A percentile compares a stretch with the other conserved stretches of the same genome.
These are phyloP conservation scores for Phytophthora ramorum DNA, from an alignment of 352 stramenopile species.

Conservation along the genomic window DNA sequence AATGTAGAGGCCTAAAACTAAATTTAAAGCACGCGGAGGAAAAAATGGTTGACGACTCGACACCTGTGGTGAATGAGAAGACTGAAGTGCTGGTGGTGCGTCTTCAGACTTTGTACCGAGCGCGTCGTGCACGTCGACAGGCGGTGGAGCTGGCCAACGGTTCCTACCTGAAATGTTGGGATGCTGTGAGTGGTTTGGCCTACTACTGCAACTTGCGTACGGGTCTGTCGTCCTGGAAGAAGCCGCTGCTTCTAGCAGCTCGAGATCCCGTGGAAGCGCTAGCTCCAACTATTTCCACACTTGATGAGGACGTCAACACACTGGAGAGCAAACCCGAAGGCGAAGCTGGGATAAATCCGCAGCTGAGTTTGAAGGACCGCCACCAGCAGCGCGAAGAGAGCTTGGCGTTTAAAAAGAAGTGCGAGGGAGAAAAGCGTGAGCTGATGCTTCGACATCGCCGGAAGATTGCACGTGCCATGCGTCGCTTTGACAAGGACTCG, in stretches of 20 bases:
- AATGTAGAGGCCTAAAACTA: conserved; percentile 1
- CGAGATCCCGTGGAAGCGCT: conserved; percentile 19
- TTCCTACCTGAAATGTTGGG: conserved; percentile 59
- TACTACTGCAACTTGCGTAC: conserved; percentile 65
- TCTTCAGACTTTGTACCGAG: conserved; percentile 45
- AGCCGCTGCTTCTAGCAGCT: conserved; percentile 46
- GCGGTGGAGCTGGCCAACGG: conserved; percentile 35
- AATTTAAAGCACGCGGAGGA: conserved; percentile 5
- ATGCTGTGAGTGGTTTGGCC: conserved; percentile 42
- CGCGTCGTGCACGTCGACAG: conserved; percentile 36
- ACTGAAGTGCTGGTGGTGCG: conserved; percentile 35
- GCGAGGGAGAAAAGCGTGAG: conserved; percentile 38
- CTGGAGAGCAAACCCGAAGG: not conserved
- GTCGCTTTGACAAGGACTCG: conserved; percentile 43
- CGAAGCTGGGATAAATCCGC: not conserved
- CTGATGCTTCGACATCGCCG: conserved; percentile 39
- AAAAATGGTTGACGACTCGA: not conserved
- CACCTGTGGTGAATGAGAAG: conserved; percentile 1
- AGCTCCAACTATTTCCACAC: not conserved
- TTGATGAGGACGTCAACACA: not conserved
- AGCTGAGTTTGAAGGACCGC: conserved; percentile 34
- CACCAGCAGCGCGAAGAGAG: conserved; percentile 38
- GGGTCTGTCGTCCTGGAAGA: conserved; percentile 52
- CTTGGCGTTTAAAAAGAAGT: conserved; percentile 43
- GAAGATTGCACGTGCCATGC: conserved; percentile 48